Conservation (phyloP, 345 rosid species). For the Citrus australasica region DNA sequence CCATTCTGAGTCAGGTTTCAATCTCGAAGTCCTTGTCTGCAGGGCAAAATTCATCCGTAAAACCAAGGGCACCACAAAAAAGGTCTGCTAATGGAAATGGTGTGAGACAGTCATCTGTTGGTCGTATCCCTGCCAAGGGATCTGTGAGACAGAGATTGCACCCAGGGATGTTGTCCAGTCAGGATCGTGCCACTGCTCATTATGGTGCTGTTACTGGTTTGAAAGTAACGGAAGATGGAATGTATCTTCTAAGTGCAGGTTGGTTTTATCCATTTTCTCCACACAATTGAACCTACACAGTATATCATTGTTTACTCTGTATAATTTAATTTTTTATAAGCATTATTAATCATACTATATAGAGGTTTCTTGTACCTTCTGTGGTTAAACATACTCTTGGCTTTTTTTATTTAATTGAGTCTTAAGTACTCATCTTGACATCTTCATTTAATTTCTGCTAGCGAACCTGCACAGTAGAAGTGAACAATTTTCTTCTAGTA, state of each 20-base stretch:
- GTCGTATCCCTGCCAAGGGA: slow-evolving; percentile 51
- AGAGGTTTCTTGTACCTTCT: not conserved
- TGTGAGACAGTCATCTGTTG: slow-evolving; percentile 45
- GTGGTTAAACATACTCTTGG: not conserved
- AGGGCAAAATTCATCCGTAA: slow-evolving; percentile 35
- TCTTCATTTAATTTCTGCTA: not conserved
- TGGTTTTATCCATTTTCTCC: slow-evolving; percentile 7
- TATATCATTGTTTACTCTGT: not conserved
- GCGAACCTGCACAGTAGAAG: not conserved
- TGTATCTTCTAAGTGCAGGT: slow-evolving; percentile 98
- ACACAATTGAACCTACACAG: not conserved
- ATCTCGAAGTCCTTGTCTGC: slow-evolving; percentile 39
- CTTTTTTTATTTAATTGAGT: not conserved
- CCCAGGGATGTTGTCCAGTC: slow-evolving; percentile 79
- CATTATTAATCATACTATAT: not conserved
- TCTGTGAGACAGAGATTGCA: slow-evolving; percentile 65
- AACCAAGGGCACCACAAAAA: slow-evolving; percentile 39
- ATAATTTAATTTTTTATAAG: not conserved
- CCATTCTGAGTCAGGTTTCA: slow-evolving; percentile 36
- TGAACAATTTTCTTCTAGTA: not conserved
- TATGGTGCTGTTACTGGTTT: slow-evolving; percentile 91
- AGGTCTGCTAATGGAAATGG: slow-evolving; percentile 53
- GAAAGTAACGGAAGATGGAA: slow-evolving; percentile 79
- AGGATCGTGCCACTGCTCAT: slow-evolving; percentile 90
- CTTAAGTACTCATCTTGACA: not conserved